These are phyloP conservation scores for Powellomyces hirtus DNA, from an alignment of 192 early-diverging fungal genomes.

Conservation along the genomic window DNA sequence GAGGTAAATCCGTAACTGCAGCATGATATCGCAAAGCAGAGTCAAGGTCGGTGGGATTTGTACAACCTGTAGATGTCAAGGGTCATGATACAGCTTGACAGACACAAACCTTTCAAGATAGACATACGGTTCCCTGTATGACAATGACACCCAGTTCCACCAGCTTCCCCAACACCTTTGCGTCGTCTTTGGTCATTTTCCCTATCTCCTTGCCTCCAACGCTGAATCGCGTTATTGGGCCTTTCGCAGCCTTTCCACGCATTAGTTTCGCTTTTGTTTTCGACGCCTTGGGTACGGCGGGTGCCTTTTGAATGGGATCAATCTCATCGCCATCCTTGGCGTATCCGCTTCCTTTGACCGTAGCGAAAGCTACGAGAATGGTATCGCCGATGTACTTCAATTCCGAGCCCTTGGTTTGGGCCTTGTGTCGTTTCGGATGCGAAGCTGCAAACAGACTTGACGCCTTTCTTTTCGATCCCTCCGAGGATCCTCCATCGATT, in stretches of 20 bases:
- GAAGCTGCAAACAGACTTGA: too few species aligned
- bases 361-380: constrained; percentile 10
- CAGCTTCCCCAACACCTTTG: constrained; percentile 12
- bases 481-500: too few species aligned
- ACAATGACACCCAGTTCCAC: constrained; percentile 11
- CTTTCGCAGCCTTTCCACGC: neutral
- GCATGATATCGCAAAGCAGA: constrained; percentile 19
- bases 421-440: too few species aligned
- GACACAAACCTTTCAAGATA: too few species aligned
- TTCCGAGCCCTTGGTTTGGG: neutral
- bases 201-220: constrained; percentile 7
- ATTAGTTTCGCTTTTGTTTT: neutral
- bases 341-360: neutral
- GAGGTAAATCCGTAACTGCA: constrained; percentile 13
- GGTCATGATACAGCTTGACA: too few species aligned
- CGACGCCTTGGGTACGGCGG: neutral
- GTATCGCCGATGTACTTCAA: constrained; percentile 6
- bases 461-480: too few species aligned
- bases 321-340: constrained; percentile 17
- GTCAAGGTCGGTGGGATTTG: constrained; percentile 4
- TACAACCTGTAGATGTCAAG: too few species aligned
- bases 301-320: neutral
- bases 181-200: constrained; percentile 15
- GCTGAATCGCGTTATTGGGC: constrained; percentile 11
- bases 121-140: neutral